Evolutionary conservation across 352 stramenopile species (phyloP), one percentile per base, ranked within the genome.

Genomic region (Pythium aquatile): DNA sequence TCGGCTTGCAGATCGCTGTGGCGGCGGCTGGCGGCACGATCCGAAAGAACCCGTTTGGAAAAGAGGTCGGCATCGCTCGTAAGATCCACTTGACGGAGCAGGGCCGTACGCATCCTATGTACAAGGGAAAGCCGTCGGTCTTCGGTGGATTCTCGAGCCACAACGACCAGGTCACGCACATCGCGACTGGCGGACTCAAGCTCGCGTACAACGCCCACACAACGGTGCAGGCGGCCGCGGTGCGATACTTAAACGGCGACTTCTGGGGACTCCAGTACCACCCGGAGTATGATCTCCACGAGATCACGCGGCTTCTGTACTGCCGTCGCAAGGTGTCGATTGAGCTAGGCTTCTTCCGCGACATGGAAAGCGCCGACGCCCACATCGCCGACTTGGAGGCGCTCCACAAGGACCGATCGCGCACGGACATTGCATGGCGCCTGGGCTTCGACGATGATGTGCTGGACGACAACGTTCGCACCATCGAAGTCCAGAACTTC

Each of bases 241-340:
- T 93, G 32, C 74, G 72, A 35, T 74, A 87, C 54, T 59, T 87
- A 9, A 85, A 87, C 33, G 84, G 84, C 47, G 81, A 89, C n/a
- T 90, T 90, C 55, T 93, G 82, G 84, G 81, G 68, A 20, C 61
- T 90, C 30, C 84, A 93, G 60, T 93, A 93, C 61, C 84, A 93
- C 29, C 80, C 84, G 4, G 81, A 93, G 69, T 93, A 91, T 59
- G 74, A 93, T 48, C 65, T 91, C 48, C 80, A 93, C 61, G 84
- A 93, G 58, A 82, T 93, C 65, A 79, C 84, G n/a, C 72, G 81
- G 3, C 66, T 93, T 55, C 55, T 87, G 48, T 76, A 89, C 64
- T 90, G 80, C 64, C 82, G 84, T 28, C 78, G 84, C 29, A 69
- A 87, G 60, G 68, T 83, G 47, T 84, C 83, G 48, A 84, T 79